Base-by-base conservation (phyloP, 495 filamentous ascomycete species). In the Aspergillus baeticus region DNA sequence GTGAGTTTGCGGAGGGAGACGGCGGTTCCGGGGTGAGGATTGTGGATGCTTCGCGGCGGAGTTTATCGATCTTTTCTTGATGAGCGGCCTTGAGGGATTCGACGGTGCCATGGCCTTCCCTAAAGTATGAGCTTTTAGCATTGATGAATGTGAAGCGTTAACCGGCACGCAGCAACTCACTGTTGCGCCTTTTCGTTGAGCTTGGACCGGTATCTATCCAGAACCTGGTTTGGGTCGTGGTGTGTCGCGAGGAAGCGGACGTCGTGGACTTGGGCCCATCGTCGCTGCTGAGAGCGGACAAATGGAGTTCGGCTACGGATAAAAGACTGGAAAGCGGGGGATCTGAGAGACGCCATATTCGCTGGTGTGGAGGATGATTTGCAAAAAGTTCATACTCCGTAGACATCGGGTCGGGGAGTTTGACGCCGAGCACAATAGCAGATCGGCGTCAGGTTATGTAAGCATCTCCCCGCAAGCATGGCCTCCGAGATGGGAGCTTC, bases 201-300 rank as follows among this genome's bases (percentile, higher is more conserved):
- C 78, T 96, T 95, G 57, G 86, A 79, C 59, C 83, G 82, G 76
- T 98, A 98, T 69, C 89, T 96, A 57, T 96, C 91, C 37, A 87
- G 63, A 17, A 96, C 75, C 60, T 75, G 80, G 31, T 85, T 84
- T 22, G 83, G 74, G 41, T 82, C 69, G 63, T 71, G 75, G 57
- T 87, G 85, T 10, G 85, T 85, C 20, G 87, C 88, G 17, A 96
- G 77, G 77, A 94, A 96, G 39, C 92, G 91, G 41, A 95, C 86
- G 72, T 96, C 91, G 71, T 93, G 89, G 10, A 96, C 92, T 59
- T 88, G 90, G 8, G 94, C 95, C 88, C 90, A 92, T 61, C 95
- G 84, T 49, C 88, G 81, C 66, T 98, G 94, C 37, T 72, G 70
- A 33, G 47, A 42, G 5, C 70, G 73, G 36, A 70, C 63, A 18